Percentiles rank a stretch among this genome's conserved stretches.
Evolutionary conservation across 1,284 basidiomycete genomes (phyloP).

Genomic region (Puccinia horiana): DNA sequence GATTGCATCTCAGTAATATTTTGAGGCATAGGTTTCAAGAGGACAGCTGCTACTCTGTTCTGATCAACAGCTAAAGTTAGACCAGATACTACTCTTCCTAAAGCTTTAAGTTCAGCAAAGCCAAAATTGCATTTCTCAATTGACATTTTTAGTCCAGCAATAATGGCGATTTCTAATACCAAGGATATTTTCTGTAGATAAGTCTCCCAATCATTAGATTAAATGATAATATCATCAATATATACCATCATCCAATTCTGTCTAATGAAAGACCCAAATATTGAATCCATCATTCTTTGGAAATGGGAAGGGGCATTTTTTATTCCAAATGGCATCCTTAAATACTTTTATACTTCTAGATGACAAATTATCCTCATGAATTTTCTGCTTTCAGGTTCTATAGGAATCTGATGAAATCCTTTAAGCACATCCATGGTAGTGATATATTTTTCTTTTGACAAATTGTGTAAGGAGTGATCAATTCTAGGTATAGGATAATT

Average conservation of each 20-base stretch:
- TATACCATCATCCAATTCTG: not conserved
- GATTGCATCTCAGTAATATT: too few species aligned
- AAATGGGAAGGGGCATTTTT: not conserved
- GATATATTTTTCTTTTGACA: constrained; percentile 3
- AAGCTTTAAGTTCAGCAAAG: constrained; percentile 6
- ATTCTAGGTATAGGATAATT: constrained; percentile 7
- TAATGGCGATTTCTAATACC: not conserved
- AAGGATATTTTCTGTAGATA: not conserved
- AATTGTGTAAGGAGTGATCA: not conserved
- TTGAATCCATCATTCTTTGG: constrained; percentile 12
- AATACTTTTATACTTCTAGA: not conserved
- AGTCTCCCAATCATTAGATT: not conserved
- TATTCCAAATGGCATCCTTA: not conserved
- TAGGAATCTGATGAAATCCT: constrained; percentile 14
- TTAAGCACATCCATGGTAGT: constrained; percentile 10
- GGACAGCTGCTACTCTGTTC: constrained; percentile 60
- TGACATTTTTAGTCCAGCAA: not conserved
- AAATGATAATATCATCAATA: not conserved
- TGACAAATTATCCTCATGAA: not conserved
- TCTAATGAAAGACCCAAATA: not conserved
- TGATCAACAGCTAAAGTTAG: constrained; percentile 61
- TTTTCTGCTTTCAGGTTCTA: not conserved
- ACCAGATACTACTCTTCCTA: constrained; percentile 60
- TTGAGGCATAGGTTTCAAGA: constrained; percentile 60
- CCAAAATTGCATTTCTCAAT: constrained; percentile 14